Evolutionary conservation across 306 rosid species (phyloP).

Genomic region (Gillenia trifoliata): DNA sequence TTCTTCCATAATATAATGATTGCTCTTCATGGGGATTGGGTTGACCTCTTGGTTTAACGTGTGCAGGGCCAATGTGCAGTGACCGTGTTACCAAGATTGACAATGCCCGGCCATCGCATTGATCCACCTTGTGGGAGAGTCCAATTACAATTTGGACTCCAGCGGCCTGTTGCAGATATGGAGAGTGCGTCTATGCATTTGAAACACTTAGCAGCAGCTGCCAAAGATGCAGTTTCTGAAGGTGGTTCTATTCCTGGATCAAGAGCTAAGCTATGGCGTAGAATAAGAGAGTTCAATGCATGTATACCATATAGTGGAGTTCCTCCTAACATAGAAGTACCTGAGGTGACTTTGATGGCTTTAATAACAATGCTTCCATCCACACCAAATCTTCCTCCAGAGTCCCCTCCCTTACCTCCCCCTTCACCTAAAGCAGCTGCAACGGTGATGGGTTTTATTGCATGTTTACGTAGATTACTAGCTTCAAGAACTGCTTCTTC

Average conservation of each 20-base stretch:
- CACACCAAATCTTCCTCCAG: constrained; percentile 98
- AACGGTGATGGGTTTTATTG: constrained; percentile 91
- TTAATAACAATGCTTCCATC: constrained; percentile 98
- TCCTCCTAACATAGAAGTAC: constrained; percentile 82
- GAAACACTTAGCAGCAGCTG: constrained; percentile 90
- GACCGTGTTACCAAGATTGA: constrained; percentile 91
- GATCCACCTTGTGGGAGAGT: constrained; percentile 98
- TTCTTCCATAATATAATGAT: background rate
- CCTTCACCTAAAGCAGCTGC: constrained; percentile 99
- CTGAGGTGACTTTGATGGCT: constrained; percentile 98
- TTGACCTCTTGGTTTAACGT: constrained; percentile 35
- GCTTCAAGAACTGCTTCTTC: constrained; percentile 92
- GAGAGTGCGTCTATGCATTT: constrained; percentile 84
- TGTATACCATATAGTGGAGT: constrained; percentile 80
- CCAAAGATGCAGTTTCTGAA: constrained; percentile 99
- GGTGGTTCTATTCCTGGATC: constrained; percentile 99
- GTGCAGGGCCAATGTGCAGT: constrained; percentile 87
- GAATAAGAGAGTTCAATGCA: constrained; percentile 99
- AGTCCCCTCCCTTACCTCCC: constrained; percentile 94
- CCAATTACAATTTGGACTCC: constrained; percentile 69
- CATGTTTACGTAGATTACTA: constrained; percentile 87
- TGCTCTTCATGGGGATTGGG: constrained; percentile 12
- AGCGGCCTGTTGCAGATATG: constrained; percentile 50
- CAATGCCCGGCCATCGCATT: constrained; percentile 97
- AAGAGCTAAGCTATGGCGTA: constrained; percentile 98